Conservation (phyloP, 257 asterid genomes). For the Orobanche coerulescens region DNA sequence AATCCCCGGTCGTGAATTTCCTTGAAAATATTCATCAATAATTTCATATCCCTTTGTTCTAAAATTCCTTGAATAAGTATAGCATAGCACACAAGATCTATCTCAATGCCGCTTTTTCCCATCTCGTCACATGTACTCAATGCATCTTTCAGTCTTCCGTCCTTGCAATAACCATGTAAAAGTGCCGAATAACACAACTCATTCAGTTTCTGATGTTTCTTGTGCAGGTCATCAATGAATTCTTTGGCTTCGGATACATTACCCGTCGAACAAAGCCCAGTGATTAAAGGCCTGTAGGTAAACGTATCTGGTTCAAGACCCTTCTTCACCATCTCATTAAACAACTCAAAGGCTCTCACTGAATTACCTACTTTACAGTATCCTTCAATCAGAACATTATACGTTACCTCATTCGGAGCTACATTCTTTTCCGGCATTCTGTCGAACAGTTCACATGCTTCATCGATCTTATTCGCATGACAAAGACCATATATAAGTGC, state of each 20-base stretch:
- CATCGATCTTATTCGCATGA: conserved; percentile 47
- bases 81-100: conserved; percentile 74
- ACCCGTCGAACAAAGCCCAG: conserved; percentile 64
- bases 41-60: conserved; percentile 35
- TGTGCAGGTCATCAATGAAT: conserved; percentile 50
- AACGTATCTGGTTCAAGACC: conserved; percentile 75
- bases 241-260: conserved; percentile 54
- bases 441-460: conserved; percentile 48
- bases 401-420: conserved; percentile 65
- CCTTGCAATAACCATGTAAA: conserved; percentile 57
- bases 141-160: conserved; percentile 63
- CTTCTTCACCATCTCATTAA: conserved; percentile 56
- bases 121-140: conserved; percentile 39
- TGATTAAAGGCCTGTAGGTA: conserved; percentile 65
- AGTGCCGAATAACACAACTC: conserved; percentile 81
- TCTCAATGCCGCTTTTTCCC: conserved; percentile 47
- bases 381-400: conserved; percentile 80
- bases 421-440: conserved; percentile 52
- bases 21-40: conserved; percentile 34
- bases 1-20: conserved; percentile 52
- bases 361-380: conserved; percentile 49
- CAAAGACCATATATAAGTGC: conserved; percentile 66
- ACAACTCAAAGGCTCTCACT: conserved; percentile 58
- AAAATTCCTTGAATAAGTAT: conserved; percentile 50
- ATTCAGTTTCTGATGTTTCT: conserved; percentile 38